Evolutionary conservation across 2,329 filamentous ascomycete species (phyloP), one percentile per base, ranked within the genome.

Genomic region (Trichophaea hybrida): DNA sequence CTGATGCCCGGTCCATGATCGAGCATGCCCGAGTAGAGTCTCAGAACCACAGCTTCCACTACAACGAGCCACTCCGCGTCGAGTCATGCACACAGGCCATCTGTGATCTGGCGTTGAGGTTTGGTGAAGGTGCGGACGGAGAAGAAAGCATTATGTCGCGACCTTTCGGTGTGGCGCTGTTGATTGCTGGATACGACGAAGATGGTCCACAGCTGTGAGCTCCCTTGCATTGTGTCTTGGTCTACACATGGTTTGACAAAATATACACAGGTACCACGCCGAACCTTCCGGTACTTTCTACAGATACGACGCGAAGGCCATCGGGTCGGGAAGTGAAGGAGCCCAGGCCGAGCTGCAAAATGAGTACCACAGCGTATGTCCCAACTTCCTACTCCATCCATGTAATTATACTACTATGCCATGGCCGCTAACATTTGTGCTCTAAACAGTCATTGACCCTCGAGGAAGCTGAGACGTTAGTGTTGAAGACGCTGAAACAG

Each of bases 31-130:
- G 91, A 69, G 91, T 98, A 72, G 94, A 97, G 76, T 88, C 85
- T 72, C 93, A 98, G 79, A 93, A 86, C 75, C 93, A 98, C 74
- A 82, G 86, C 69, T 98, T 98, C 81, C 88, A 98, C 80, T 98
- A 94, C 77, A 90, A 89, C 75, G 93, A 98, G 78, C 82, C 85
- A 62, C 82, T 98, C 69, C 82, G 89, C 68, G 90, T 97, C 60
- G 93, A 98, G 81, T 94, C 88, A 79, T 95, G 88, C 76, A 98
- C 93, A 68, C 93, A 98, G 76, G 91, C 93, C 67, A 97, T 98
- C 76, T 98, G 93, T 74, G 93, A 98, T 75, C 76, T 98, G 70
- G 93, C 93, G 65, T 77, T 98, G 74, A 81, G 93, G 71, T 98
- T 98, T 73, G 93, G 93, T 65, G 93, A 98, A 80, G 90, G 89